Evolutionary conservation across 2,329 filamentous ascomycete species (phyloP), one percentile per base, ranked within the genome.

Genomic region (Talaromyces sp.): DNA sequence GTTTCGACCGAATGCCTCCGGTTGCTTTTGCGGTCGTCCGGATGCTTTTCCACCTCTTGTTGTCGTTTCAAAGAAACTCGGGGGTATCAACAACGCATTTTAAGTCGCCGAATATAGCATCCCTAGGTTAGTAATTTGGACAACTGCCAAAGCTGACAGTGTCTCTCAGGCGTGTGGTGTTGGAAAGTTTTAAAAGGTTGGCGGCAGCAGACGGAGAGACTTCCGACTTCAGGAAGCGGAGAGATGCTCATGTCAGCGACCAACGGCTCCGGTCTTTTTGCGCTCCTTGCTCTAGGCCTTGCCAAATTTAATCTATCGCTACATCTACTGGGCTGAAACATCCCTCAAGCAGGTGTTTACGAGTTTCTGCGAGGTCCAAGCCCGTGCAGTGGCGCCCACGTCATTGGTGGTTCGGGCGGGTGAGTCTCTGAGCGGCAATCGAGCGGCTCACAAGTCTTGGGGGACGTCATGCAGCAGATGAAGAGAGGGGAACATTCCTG

Each of bases 191-290:
- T 44, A 19, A 55, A 35, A 43, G 46, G 30, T 30, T 17, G 47
- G 48, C 56, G 59, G 58, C 47, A 52, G 36, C 36, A 22, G 24
- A 35, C 49, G 40, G 43, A 32, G 60, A 53, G 43, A 32, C 36
- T 17, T 46, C 39, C 27, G 22, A 19, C 9, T 7, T 7, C 16
- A 17, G 16, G 36, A 27, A 56, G 54, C 57, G 58, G 60, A 63
- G 58, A 60, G 29, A 41, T 46, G 58, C 54, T 64, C 46, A 56
- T 60, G 58, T 62, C 62, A 64, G 60, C 58, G 61, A 20, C 39
- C 24, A 41, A 33, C 30, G 29, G 24, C 24, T 9, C 13, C 24
- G 24, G 24, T 27, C 24, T 27, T 9, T 27, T 9, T 30, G 27
- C 17, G 27, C 56, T 54, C 57, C 57, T 58, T 58, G 35, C 52